Percentiles rank a stretch among this genome's conserved stretches.
phyloP scores from a whole-genome alignment of 306 rosid genomes.

The Fagus crenata region DNA sequence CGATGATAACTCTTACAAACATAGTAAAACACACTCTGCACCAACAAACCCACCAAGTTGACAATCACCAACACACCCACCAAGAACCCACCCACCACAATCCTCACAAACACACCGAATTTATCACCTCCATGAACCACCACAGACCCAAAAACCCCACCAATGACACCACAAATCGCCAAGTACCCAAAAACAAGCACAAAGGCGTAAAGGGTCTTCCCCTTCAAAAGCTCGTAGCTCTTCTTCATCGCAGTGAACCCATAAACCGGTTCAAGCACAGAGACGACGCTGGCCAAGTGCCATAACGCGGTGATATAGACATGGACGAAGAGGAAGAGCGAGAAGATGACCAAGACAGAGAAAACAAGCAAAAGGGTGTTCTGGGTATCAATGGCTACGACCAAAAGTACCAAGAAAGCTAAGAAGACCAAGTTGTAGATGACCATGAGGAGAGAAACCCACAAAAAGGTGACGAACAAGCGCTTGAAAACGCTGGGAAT shows the following conservation, averaged over 20 bases:
- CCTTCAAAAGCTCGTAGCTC: constrained; percentile 76
- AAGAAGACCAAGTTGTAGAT: constrained; percentile 57
- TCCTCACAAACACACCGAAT: constrained; percentile 59
- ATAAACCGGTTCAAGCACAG: constrained; percentile 78
- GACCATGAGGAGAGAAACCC: constrained; percentile 77
- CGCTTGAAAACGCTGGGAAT: constrained; percentile 85
- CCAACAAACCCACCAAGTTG: constrained; percentile 75
- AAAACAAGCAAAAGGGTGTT: constrained; percentile 39
- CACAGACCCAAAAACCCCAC: constrained; percentile 52
- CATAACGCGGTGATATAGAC: constrained; percentile 83
- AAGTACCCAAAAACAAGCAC: constrained; percentile 58
- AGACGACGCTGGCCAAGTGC: constrained; percentile 92
- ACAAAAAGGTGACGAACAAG: constrained; percentile 76
- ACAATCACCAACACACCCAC: constrained; percentile 89
- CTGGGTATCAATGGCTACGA: constrained; percentile 57
- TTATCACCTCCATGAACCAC: constrained; percentile 74
- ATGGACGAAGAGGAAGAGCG: constrained; percentile 65
- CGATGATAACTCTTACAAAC: constrained; percentile 92
- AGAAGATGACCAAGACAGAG: constrained; percentile 29
- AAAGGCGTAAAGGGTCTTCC: constrained; percentile 54
- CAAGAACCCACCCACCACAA: constrained; percentile 77
- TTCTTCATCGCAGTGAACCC: constrained; percentile 84
- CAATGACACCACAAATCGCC: constrained; percentile 51
- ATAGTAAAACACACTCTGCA: constrained; percentile 92
- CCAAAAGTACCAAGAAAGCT: constrained; percentile 38